Base-by-base conservation (phyloP, 129 eudicot genomes). In the Tagetes patula region DNA sequence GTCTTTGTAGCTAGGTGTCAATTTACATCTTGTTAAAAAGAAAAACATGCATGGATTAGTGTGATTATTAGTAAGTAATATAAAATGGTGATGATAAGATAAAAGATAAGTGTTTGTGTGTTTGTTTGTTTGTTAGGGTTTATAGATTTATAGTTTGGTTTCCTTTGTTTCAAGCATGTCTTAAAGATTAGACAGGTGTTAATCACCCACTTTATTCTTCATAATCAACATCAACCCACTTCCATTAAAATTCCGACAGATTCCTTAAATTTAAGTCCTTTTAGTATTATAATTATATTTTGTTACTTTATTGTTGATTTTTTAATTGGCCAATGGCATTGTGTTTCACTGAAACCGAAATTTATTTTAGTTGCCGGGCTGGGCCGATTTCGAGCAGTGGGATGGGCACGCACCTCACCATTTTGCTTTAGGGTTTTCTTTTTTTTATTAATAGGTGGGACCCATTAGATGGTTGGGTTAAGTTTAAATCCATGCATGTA, bases 271-370 rank as follows among this genome's bases (percentile, higher is more conserved):
- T 36, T 0, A 43, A 49, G 73, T 65, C 46, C 56, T 61, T 77
- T 71, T 64, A 52, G 34, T 78, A 7, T 40, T 78, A n/a, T 50
- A 3, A 31, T 32, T 41, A 3, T 40, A 5, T 34, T 8, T 33
- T 60, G 4, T 60, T 36, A 34, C 36, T 60, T 10, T 47, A 47
- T 47, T 47, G 52, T 47, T 47, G 3, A 10, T 11, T 47, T 43
- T 43, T 33, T 62, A 70, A 69, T 39, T 14, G 68, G 50, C 82
- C 78, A 79, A 65, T 79, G 52, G 33, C 69, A 78, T 78, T 65
- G 65, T 72, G 82, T 79, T 79, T 79, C 82, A 79, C 82, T 72
- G 82, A 79, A 79, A 72, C 82, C 82, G 78, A 79, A 72, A 79
- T 72, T 65, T 79, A 54, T 65, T 42, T 72, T 72, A 52, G 78